Percentiles rank a stretch among this genome's conserved stretches.
Evolutionary conservation across 345 rosid species (phyloP).

Genomic region (Eucalyptus virginea): DNA sequence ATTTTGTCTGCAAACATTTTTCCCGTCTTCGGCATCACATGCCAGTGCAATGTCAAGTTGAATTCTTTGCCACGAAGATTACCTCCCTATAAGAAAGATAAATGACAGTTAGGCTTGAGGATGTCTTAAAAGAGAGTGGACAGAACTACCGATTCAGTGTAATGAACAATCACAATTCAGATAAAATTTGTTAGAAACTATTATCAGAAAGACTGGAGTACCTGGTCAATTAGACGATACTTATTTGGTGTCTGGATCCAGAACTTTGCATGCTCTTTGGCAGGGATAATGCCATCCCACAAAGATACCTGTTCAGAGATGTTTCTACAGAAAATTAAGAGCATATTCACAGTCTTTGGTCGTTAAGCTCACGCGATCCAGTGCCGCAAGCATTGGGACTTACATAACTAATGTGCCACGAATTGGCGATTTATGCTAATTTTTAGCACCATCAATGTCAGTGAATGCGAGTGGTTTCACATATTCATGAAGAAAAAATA

Average conservation of each 20-base stretch:
- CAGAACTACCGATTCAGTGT: not conserved
- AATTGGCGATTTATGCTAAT: not conserved
- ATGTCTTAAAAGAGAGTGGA: not conserved
- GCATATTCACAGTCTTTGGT: not conserved
- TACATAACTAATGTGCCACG: not conserved
- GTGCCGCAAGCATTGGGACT: not conserved
- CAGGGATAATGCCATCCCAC: conserved; percentile 91
- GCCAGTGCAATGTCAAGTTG: conserved; percentile 93
- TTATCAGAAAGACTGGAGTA: not conserved
- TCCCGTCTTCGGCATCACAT: conserved; percentile 94
- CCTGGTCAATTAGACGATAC: conserved; percentile 96
- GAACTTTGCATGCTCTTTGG: conserved; percentile 75
- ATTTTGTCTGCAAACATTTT: conserved; percentile 79
- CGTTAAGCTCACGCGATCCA: not conserved
- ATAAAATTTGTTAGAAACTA: not conserved
- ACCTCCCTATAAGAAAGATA: conserved; percentile 40
- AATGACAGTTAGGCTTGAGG: not conserved
- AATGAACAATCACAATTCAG: not conserved
- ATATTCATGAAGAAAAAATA: not conserved
- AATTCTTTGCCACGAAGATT: conserved; percentile 73
- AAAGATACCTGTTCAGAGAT: conserved; percentile 53
- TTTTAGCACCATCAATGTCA: not conserved
- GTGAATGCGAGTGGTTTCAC: not conserved
- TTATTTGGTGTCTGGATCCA: conserved; percentile 68
- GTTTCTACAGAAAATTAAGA: not conserved